Conservation (phyloP, 2,329 filamentous ascomycete species). For the Phoma sp. region DNA sequence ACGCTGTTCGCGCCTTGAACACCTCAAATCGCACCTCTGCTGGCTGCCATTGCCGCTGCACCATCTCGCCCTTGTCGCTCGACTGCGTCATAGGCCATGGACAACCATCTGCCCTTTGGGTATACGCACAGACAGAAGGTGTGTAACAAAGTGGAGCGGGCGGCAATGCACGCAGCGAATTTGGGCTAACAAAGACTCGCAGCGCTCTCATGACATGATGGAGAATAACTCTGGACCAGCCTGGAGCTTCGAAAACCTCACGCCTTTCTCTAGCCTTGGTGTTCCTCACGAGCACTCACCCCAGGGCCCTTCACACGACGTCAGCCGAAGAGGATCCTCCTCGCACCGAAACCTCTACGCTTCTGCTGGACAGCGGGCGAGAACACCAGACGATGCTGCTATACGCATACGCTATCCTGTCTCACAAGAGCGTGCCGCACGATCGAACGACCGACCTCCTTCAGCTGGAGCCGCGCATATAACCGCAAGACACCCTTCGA, state of each 20-base stretch:
- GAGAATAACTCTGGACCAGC: conserved; percentile 36
- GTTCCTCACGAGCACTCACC: conserved; percentile 12
- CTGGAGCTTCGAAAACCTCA: conserved; percentile 27
- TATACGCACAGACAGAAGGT: conserved; percentile 46
- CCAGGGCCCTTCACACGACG: conserved; percentile 15
- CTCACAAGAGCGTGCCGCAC: conserved; percentile 1
- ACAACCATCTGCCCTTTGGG: conserved; percentile 37
- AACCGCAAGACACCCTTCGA: conserved; percentile 29
- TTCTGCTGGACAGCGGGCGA: conserved; percentile 7
- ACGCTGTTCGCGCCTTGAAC: conserved; percentile 2
- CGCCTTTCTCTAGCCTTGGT: conserved; percentile 13
- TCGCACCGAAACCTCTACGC: conserved; percentile 6
- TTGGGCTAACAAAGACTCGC: conserved; percentile 11
- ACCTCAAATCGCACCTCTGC: conserved; percentile 1
- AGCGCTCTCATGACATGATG: conserved; percentile 47
- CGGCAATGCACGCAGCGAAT: conserved; percentile 19
- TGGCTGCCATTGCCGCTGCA: background rate
- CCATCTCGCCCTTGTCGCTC: background rate
- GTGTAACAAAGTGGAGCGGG: conserved; percentile 22
- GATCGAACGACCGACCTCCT: conserved; percentile 2
- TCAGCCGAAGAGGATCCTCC: conserved; percentile 6
- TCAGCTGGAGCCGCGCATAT: conserved; percentile 16
- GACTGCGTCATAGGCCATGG: conserved; percentile 33
- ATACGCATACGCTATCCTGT: background rate
- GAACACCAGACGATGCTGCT: conserved; percentile 11